Conservation (phyloP, 805 yeast species). For the Cyberlindnera veronae region DNA sequence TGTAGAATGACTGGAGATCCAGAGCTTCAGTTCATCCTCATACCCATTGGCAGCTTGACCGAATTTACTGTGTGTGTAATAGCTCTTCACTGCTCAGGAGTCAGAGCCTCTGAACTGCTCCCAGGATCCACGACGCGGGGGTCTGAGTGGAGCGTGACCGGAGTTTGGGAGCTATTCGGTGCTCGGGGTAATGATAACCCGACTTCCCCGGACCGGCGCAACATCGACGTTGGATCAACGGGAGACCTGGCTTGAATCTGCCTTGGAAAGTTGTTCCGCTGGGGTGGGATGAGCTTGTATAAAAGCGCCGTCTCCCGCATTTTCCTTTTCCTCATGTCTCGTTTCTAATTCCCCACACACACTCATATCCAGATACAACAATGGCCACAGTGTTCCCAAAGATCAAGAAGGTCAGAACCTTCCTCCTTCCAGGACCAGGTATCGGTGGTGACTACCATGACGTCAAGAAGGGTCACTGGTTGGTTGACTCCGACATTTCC, state of each 20-base stretch:
- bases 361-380: slow-evolving; percentile 13
- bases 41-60: too few species aligned
- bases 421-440: slow-evolving; percentile 40
- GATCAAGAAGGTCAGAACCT: slow-evolving; percentile 41
- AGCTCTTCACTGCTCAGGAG: too few species aligned
- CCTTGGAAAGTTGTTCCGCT: background rate
- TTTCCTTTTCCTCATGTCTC: background rate
- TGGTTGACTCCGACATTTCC: slow-evolving; percentile 43
- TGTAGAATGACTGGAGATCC: too few species aligned
- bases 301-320: background rate
- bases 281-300: background rate
- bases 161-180: too few species aligned
- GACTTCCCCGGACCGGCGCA: too few species aligned
- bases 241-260: background rate
- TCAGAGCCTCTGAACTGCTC: too few species aligned
- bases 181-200: slow-evolving; percentile 4
- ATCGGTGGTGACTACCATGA: slow-evolving; percentile 51
- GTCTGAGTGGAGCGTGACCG: slow-evolving; percentile 1
- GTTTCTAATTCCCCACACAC: background rate
- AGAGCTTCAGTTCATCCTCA: too few species aligned
- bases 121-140: too few species aligned
- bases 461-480: slow-evolving; percentile 47
- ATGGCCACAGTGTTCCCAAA: slow-evolving; percentile 37
- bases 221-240: too few species aligned
- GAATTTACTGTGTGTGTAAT: too few species aligned